Base-by-base conservation (phyloP, 1,284 basidiomycete genomes). In the Ganoderma leucocontextum region DNA sequence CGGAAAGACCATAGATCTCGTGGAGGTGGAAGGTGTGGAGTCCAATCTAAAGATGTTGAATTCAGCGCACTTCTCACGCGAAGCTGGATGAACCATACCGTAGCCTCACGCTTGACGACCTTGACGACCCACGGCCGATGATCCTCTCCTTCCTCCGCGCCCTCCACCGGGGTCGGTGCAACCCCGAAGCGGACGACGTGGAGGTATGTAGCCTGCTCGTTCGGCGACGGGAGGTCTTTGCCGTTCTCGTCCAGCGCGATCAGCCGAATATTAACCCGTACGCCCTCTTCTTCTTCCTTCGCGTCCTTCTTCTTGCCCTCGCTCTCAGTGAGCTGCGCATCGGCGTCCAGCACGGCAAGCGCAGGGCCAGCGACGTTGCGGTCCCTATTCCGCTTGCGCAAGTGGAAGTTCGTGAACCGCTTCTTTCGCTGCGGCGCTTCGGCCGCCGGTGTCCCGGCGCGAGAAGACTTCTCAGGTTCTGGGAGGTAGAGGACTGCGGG, bases 1-100 rank as follows among this genome's bases (percentile, higher is more conserved):
- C 88, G 0, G 92, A 88, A 2, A 97, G 87, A 61, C 95, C 95
- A 73, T 94, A 97, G 60, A 97, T 97, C 77, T 97, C 95, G 78
- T 96, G 95, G 35, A 97, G 84, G 62, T 96, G 91, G 88, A 97
- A 97, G 0, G 93, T 93, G 78, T 96, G 95, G 6, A 91, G 86
- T 8, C 95, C 95, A 75, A 97, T 97, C 89, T 91, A 72, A 19
- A 38, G 8, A 4, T 22, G n/a, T 35, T 61, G 0, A 19, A 76
- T 60, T 59, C 33, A 69, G 33, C 22, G 29, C 5, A 39, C 42
- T 39, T 25, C 62, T 63, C 44, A 58, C 62, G 65, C 44, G 59
- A 60, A 41, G 72, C 36, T 38, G 5, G 67, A 63, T 73, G 75
- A 58, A 15, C 76, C 86, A 71, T 64, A 90, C 90, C 63, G 90